Evolutionary conservation across 352 stramenopile species (phyloP).

Genomic region (Phytophthora macrochlamydospora): DNA sequence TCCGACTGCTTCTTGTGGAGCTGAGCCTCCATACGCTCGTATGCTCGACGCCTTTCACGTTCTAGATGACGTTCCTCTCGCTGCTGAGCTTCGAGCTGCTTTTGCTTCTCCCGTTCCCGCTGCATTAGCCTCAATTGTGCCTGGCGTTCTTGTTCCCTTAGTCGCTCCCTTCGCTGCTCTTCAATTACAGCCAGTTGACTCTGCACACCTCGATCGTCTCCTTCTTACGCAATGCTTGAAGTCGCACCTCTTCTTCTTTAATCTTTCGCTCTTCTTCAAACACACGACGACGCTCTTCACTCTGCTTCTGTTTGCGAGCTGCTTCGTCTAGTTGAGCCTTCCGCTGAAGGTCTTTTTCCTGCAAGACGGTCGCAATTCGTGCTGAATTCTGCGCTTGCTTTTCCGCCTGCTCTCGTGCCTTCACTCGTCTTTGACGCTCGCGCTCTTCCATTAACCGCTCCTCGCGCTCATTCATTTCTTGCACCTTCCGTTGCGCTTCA

Average conservation of each 20-base stretch:
- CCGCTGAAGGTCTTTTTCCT: conserved; percentile 59
- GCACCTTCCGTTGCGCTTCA: conserved; percentile 44
- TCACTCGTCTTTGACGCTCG: conserved; percentile 48
- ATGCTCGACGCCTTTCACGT: conserved; percentile 54
- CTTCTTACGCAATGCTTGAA: conserved; percentile 57
- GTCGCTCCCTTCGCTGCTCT: conserved; percentile 48
- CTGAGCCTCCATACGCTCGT: conserved; percentile 70
- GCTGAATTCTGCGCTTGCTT: conserved; percentile 77
- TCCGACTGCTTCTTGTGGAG: conserved; percentile 45
- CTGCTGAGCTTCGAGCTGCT: conserved; percentile 52
- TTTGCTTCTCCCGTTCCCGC: conserved; percentile 56
- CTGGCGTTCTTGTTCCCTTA: conserved; percentile 58
- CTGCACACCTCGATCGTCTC: conserved; percentile 68
- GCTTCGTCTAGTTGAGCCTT: conserved; percentile 53
- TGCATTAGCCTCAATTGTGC: conserved; percentile 44
- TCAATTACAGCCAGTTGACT: conserved; percentile 62
- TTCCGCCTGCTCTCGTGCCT: conserved; percentile 47
- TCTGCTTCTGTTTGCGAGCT: conserved; percentile 66
- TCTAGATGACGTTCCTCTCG: conserved; percentile 55
- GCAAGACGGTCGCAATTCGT: conserved; percentile 61
- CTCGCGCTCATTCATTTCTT: conserved; percentile 59
- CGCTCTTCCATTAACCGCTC: conserved; percentile 48
- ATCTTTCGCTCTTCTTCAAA: conserved; percentile 51
- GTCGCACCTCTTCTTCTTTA: conserved; percentile 55
- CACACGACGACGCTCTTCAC: conserved; percentile 52